phyloP scores from a whole-genome alignment of 352 stramenopile genomes.

The Globisporangium middletonii region DNA sequence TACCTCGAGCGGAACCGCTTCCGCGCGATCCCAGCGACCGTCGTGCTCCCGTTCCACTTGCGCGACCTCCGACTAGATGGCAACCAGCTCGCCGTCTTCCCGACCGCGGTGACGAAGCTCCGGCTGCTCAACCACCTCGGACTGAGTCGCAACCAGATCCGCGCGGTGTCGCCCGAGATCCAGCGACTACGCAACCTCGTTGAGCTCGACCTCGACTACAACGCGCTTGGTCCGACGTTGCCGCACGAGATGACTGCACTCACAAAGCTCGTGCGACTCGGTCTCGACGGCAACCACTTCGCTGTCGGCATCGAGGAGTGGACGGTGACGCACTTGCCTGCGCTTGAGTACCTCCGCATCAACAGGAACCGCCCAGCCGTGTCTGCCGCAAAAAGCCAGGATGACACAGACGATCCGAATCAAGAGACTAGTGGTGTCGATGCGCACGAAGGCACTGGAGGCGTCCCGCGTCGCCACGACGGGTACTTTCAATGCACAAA shows the following conservation, averaged over 20 bases:
- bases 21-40: conserved; percentile 23
- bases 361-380: conserved; percentile 30
- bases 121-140: conserved; percentile 49
- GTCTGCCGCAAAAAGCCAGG: not conserved
- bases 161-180: conserved; percentile 32
- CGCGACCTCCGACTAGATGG: conserved; percentile 46
- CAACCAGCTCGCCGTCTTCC: conserved; percentile 48
- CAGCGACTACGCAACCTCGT: conserved; percentile 52
- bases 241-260: conserved; percentile 33
- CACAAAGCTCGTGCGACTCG: conserved; percentile 44
- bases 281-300: conserved; percentile 56
- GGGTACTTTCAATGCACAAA: conserved; percentile 44
- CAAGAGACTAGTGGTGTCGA: not conserved
- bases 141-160: conserved; percentile 53
- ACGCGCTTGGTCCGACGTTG: conserved; percentile 33
- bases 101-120: conserved; percentile 39
- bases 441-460: not conserved
- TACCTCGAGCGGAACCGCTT: conserved; percentile 67
- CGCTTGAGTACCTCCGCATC: conserved; percentile 38
- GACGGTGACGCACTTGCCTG: conserved; percentile 23
- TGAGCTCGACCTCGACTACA: conserved; percentile 63
- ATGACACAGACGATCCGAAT: not conserved
- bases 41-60: conserved; percentile 32
- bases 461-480: conserved; percentile 31
- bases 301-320: conserved; percentile 11